Conservation (phyloP, 1,284 basidiomycete species). For the Marasmius sp. region DNA sequence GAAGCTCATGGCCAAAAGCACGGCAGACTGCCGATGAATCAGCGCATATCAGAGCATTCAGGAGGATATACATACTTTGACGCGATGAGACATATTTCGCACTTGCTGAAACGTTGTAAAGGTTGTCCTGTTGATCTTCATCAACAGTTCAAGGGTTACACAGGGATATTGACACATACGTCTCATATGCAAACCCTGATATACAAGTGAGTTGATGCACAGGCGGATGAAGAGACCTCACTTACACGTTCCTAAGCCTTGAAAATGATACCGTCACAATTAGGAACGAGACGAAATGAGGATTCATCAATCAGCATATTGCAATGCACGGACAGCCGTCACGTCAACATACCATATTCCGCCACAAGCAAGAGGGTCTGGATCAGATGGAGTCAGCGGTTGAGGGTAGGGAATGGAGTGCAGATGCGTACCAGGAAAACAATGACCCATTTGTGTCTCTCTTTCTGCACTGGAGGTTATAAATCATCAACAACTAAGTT, state of each 20-base stretch:
- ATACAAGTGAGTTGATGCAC: not conserved
- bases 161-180: too few species aligned
- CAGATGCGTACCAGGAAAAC: constrained; percentile 1
- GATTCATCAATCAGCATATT: not conserved
- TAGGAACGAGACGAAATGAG: not conserved
- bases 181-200: constrained; percentile 7
- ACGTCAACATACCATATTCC: constrained; percentile 8
- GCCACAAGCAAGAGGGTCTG: not conserved
- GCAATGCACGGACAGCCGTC: too few species aligned
- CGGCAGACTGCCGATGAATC: not conserved
- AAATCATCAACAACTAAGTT: not conserved
- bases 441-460: constrained; percentile 7
- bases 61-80: not conserved
- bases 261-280: not conserved
- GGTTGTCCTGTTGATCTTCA: too few species aligned
- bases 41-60: not conserved
- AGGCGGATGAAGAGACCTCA: not conserved
- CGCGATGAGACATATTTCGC: too few species aligned
- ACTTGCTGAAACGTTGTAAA: too few species aligned
- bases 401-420: not conserved
- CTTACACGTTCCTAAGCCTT: constrained; percentile 11
- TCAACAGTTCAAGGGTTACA: too few species aligned
- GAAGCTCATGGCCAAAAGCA: constrained; percentile 4
- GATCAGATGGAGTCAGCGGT: not conserved
- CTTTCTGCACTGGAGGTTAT: not conserved